Percentiles rank a stretch among this genome's conserved stretches.
phyloP scores from a whole-genome alignment of 768 basidiomycete species.

The Gymnopilus junonius region DNA sequence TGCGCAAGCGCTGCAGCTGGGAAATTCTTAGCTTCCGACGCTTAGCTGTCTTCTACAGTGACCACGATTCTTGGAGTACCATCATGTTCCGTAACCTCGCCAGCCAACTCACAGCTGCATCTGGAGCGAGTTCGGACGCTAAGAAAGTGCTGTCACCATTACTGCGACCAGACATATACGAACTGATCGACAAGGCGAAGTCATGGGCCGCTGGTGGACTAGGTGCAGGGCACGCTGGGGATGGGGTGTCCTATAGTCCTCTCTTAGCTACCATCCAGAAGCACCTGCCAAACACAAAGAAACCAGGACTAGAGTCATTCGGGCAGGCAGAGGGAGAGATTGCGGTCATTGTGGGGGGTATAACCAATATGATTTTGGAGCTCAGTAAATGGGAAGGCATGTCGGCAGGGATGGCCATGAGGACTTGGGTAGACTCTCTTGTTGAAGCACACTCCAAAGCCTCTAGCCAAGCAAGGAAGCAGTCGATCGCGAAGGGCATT shows the following conservation, averaged over 20 bases:
- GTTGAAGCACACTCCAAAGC: slow-evolving; percentile 44
- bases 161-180: slow-evolving; percentile 55
- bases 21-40: background rate
- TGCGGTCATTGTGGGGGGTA: slow-evolving; percentile 52
- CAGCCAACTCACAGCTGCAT: slow-evolving; percentile 39
- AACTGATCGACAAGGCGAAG: slow-evolving; percentile 49
- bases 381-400: slow-evolving; percentile 61
- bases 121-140: slow-evolving; percentile 32
- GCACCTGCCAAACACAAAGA: slow-evolving; percentile 48
- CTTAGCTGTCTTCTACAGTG: background rate
- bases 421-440: slow-evolving; percentile 57
- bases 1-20: slow-evolving; percentile 8
- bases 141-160: slow-evolving; percentile 53
- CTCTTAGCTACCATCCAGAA: slow-evolving; percentile 50
- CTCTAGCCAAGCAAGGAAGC: slow-evolving; percentile 37
- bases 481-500: slow-evolving; percentile 50
- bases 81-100: slow-evolving; percentile 53
- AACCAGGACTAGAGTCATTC: slow-evolving; percentile 49
- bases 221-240: slow-evolving; percentile 50
- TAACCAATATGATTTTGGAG: slow-evolving; percentile 58
- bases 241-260: slow-evolving; percentile 53
- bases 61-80: slow-evolving; percentile 14
- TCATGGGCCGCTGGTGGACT: slow-evolving; percentile 47
- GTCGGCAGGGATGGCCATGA: slow-evolving; percentile 59
- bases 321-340: slow-evolving; percentile 53